phyloP scores from a whole-genome alignment of 768 basidiomycete species.

The Lepiota brunneoincarnata region DNA sequence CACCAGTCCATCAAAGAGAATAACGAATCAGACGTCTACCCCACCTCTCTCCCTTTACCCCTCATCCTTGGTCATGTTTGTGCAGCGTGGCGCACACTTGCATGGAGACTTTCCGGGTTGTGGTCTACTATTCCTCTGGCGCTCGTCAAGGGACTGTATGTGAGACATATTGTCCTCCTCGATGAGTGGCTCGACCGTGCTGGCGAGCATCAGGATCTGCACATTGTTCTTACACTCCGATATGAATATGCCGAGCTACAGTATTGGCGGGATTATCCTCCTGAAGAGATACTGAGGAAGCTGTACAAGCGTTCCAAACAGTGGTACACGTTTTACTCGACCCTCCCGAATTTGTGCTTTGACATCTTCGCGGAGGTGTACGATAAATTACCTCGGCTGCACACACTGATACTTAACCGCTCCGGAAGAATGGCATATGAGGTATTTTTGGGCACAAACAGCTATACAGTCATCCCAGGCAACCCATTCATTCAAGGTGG shows the following conservation, averaged over 20 bases:
- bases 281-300: not conserved
- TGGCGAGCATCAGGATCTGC: conserved; percentile 2
- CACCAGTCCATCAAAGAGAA: conserved; percentile 8
- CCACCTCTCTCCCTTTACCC: conserved; percentile 3
- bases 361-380: conserved; percentile 6
- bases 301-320: conserved; percentile 5
- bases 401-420: conserved; percentile 7
- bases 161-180: not conserved
- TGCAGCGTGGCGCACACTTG: conserved; percentile 5
- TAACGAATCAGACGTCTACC: conserved; percentile 8
- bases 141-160: not conserved
- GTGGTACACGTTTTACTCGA: conserved; percentile 13
- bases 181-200: conserved; percentile 8
- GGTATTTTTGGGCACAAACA: not conserved
- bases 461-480: not conserved
- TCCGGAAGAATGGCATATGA: conserved; percentile 4
- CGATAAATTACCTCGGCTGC: not conserved
- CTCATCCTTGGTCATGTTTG: conserved; percentile 8
- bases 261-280: conserved; percentile 8
- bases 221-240: conserved; percentile 5
- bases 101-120: conserved; percentile 2
- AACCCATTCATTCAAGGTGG: too few species aligned
- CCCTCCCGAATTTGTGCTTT: conserved; percentile 9
- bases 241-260: conserved; percentile 4
- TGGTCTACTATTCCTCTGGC: conserved; percentile 11